phyloP scores from a whole-genome alignment of 2,329 filamentous ascomycete species.

The Pleurostoma richardsiae region DNA sequence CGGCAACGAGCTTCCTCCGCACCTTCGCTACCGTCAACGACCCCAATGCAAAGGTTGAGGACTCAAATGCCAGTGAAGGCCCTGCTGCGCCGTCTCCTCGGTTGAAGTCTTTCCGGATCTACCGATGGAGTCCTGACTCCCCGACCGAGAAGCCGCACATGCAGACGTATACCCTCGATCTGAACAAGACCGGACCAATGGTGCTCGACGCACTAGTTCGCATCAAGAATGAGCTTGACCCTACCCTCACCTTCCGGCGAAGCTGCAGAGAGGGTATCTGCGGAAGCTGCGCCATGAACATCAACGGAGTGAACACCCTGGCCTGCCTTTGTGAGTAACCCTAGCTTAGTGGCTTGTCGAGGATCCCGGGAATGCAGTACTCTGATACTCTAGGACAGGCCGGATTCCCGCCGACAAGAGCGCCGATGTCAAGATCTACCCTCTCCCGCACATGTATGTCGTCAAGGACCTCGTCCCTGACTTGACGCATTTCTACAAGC shows the following conservation, averaged over 20 bases:
- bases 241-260: conserved; percentile 90
- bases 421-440: conserved; percentile 90
- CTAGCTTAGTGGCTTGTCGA: background rate
- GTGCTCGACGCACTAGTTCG: conserved; percentile 92
- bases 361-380: background rate
- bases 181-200: conserved; percentile 99
- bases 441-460: conserved; percentile 95
- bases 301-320: conserved; percentile 96
- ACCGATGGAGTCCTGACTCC: conserved; percentile 95
- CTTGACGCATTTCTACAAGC: conserved; percentile 98
- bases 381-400: conserved; percentile 47
- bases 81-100: conserved; percentile 58
- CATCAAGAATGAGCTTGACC: conserved; percentile 99
- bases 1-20: conserved; percentile 37
- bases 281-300: conserved; percentile 99
- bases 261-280: conserved; percentile 98
- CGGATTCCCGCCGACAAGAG: conserved; percentile 82
- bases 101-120: conserved; percentile 96
- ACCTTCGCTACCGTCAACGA: conserved; percentile 53
- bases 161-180: conserved; percentile 90
- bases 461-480: conserved; percentile 99
- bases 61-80: conserved; percentile 4
- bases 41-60: conserved; percentile 25
- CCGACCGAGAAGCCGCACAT: conserved; percentile 90
- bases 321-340: conserved; percentile 84